phyloP scores from a whole-genome alignment of 1,284 basidiomycete species.

The Leccinum pachyderme region DNA sequence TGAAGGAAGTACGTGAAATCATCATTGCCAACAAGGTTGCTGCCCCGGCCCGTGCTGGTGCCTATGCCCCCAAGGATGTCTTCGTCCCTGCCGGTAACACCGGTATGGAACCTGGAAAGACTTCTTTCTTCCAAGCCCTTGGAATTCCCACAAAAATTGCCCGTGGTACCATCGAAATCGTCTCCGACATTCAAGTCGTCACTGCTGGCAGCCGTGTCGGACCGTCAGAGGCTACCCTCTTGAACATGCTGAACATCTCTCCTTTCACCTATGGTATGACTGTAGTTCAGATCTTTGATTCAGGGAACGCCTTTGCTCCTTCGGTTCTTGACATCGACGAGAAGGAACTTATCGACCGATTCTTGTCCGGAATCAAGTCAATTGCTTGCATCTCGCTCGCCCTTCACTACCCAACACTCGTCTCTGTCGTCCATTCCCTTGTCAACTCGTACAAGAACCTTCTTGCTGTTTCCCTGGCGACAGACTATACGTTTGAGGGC shows the following conservation, averaged over 20 bases:
- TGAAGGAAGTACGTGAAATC: constrained; percentile 92
- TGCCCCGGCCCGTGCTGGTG: constrained; percentile 98
- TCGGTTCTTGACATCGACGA: constrained; percentile 95
- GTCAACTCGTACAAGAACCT: constrained; percentile 99
- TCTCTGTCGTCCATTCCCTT: constrained; percentile 90
- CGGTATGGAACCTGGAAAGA: constrained; percentile 99
- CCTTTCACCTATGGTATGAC: constrained; percentile 99
- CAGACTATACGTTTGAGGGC: constrained; percentile 95
- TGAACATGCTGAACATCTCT: constrained; percentile 99
- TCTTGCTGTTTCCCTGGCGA: constrained; percentile 85
- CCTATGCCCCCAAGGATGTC: constrained; percentile 91
- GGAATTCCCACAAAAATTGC: constrained; percentile 99
- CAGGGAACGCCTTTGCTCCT: constrained; percentile 88
- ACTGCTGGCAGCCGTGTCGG: constrained; percentile 91
- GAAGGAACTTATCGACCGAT: constrained; percentile 85
- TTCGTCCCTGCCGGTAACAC: constrained; percentile 95
- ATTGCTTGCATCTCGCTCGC: constrained; percentile 96
- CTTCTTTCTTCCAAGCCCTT: constrained; percentile 99
- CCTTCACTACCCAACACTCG: constrained; percentile 93
- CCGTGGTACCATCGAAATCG: constrained; percentile 99
- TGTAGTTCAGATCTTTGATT: constrained; percentile 91
- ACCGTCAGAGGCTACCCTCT: constrained; percentile 92
- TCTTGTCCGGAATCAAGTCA: constrained; percentile 91
- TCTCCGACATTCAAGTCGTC: constrained; percentile 96
- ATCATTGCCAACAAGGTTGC: constrained; percentile 98